Conservation (phyloP, 495 filamentous ascomycete genomes). For the Letharia lupina region DNA sequence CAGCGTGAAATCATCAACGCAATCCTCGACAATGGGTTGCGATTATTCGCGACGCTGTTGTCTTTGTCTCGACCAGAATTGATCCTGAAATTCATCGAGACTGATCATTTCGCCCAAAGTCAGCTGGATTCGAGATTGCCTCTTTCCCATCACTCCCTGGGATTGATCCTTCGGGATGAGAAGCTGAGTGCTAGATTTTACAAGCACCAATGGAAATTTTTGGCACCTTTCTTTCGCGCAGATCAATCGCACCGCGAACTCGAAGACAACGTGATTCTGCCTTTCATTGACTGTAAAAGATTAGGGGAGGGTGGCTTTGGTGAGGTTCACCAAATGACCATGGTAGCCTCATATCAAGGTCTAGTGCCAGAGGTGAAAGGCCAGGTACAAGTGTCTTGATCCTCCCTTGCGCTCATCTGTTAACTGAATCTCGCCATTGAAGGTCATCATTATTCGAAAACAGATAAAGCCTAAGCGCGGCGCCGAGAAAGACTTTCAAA, state of each 20-base stretch:
- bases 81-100: background rate
- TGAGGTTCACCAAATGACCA: background rate
- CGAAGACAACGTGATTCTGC: background rate
- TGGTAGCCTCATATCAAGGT: background rate
- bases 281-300: background rate
- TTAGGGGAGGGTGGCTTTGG: slow-evolving; percentile 10
- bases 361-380: background rate
- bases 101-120: background rate
- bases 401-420: background rate
- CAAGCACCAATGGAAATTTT: slow-evolving; percentile 8
- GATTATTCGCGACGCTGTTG: background rate
- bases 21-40: background rate
- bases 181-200: background rate
- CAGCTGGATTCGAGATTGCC: slow-evolving; percentile 1
- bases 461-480: background rate
- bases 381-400: background rate
- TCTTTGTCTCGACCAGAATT: background rate
- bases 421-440: background rate
- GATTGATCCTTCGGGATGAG: background rate
- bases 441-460: background rate
- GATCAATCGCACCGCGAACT: slow-evolving; percentile 2
- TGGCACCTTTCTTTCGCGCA: slow-evolving; percentile 6
- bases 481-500: background rate
- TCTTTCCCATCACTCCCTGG: background rate
- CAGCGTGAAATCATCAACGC: background rate